Base-by-base conservation (phyloP, 2,329 filamentous ascomycete genomes). In the Talaromyces pinophilus region DNA sequence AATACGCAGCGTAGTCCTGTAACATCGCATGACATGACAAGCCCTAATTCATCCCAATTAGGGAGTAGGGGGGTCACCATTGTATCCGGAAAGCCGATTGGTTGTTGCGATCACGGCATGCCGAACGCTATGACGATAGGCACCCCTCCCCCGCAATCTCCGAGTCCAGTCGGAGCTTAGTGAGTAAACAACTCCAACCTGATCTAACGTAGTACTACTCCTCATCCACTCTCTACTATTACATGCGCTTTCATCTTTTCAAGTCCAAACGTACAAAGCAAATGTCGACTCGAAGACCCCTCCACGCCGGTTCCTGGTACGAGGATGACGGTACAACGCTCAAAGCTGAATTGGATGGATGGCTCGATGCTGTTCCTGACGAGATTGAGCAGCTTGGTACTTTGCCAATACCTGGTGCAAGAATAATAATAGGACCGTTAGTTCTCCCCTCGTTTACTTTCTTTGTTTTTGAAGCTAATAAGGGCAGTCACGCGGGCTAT, bases 371-470 rank as follows among this genome's bases (percentile, higher is more conserved):
- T 44, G 93, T 97, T 7, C 90, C 92, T 1, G 77, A 83, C 59
- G 83, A 85, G 0, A 80, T 95, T 48, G 83, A 89, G 38, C 88
- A 85, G 54, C 82, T 88, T 66, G 86, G 86, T 15, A 77, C 80
- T 5, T 73, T 96, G 66, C 95, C 94, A 2, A 82, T 93, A 1
- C 77, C 87, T 0, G 88, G 89, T 38, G 93, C 93, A 5, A 87
- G 92, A 77, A 84, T 95, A 15, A 90, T 99, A 65, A 97, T 99
- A 76, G 93, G 93, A 68, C 95, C 95, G 94, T 97, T 86, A 90
- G 68, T 72, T 54, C 19, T 30, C 5, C 17, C 1, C 19, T 42
- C n/a, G 17, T 30, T 33, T 19, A 62, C 57, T 7, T n/a, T 19
- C 3, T 3, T 44, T 44, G 5, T 22, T 6, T 15, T 48, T 22